Evolutionary conservation across 148 eudicot genomes (phyloP).

Genomic region (Heliosperma pusillum): DNA sequence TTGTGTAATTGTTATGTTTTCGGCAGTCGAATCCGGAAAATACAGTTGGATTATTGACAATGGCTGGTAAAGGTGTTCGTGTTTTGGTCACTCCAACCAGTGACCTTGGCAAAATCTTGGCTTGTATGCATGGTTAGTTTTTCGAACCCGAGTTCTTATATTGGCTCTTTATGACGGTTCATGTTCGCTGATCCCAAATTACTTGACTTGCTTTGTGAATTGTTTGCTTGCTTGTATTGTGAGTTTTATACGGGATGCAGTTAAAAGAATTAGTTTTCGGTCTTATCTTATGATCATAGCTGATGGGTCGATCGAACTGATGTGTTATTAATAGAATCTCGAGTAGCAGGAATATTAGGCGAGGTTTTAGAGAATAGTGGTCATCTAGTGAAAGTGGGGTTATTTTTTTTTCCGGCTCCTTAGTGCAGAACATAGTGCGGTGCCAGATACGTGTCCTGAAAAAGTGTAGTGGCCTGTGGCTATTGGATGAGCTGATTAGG

Average conservation of each 20-base stretch:
- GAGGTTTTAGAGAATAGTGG: not conserved
- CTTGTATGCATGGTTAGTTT: slow-evolving; percentile 92
- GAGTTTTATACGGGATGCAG: not conserved
- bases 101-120: slow-evolving; percentile 93
- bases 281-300: not conserved
- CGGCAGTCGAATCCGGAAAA: slow-evolving; percentile 94
- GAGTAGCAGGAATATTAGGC: not conserved
- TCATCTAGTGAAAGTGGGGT: not conserved
- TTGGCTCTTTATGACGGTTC: not conserved
- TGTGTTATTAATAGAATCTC: not conserved
- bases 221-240: not conserved
- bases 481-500: not conserved
- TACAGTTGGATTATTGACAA: slow-evolving; percentile 89
- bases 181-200: not conserved
- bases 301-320: not conserved
- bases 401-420: not conserved
- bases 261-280: not conserved
- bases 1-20: not conserved
- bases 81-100: slow-evolving; percentile 96
- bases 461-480: not conserved
- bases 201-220: not conserved
- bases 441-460: not conserved
- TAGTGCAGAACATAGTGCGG: not conserved
- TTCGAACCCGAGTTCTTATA: not conserved
- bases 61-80: slow-evolving; percentile 99